phyloP scores from a whole-genome alignment of 176 grass and related monocot species.

The Avena insularis region DNA sequence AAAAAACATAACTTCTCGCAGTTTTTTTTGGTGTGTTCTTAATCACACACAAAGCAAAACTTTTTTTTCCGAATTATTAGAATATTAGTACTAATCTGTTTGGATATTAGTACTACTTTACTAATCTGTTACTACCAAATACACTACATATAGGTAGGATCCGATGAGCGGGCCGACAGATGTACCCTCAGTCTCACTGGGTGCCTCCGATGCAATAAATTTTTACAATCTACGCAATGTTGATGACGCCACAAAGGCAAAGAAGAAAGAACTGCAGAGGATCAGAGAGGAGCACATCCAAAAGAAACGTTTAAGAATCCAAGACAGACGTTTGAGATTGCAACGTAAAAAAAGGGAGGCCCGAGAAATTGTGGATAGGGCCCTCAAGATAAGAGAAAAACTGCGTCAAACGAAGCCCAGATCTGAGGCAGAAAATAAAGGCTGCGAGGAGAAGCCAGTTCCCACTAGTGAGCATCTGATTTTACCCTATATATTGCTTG shows the following conservation, averaged over 20 bases:
- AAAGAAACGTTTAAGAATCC: not conserved
- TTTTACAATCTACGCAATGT: slow-evolving; percentile 16
- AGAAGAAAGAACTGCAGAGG: not conserved
- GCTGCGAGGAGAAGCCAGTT: not conserved
- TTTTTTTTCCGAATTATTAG: not conserved
- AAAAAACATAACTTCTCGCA: not conserved
- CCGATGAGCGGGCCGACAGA: not conserved
- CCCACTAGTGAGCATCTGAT: not conserved
- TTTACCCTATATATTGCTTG: no score
- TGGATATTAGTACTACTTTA: not conserved
- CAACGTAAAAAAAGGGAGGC: not conserved
- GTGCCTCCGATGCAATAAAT: not conserved
- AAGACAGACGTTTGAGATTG: not conserved
- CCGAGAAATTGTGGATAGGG: not conserved
- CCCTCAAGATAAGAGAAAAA: not conserved
- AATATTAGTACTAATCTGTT: no score
- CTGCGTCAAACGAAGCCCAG: not conserved
- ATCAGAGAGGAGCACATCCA: not conserved
- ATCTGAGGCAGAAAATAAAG: no score
- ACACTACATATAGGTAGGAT: not conserved
- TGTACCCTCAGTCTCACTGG: not conserved
- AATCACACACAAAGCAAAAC: no score
- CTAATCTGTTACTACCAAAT: not conserved
- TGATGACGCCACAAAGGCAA: not conserved
- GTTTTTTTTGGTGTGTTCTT: no score